Evolutionary conservation across 768 basidiomycete species (phyloP), one percentile per base, ranked within the genome.

Genomic region (Suillus cothurnatus): DNA sequence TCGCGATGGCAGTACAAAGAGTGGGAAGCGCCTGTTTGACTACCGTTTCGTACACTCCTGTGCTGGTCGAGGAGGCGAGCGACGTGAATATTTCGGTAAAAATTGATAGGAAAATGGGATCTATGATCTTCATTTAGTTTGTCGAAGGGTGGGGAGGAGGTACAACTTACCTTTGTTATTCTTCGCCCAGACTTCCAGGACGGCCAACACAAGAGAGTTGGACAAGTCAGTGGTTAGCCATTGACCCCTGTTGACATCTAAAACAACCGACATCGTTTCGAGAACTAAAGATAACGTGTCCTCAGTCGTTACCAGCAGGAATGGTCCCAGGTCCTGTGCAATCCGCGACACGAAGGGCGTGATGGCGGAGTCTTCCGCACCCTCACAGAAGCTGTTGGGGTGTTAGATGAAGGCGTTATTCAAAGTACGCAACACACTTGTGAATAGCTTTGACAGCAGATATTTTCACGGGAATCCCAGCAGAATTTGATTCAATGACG

Each of bases 401-500:
- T 15, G 69, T 72, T 21, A 74, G 39, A 28, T 41, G 19, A 11
- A 7, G 9, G 26, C 14, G 12, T 12, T n/a, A 61, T 32, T 1
- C 8, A 23, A 38, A 41, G 28, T 50, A n/a, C 50, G 64, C 41
- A 21, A 74, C 88, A 64, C 71, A 98, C 97, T 98, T 96, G 71
- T 93, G 89, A 45, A 98, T 84, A 3, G 97, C 95, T 76, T 94
- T 93, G 32, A 99, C 91, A 12, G 97, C 96, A 1, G 94, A 96
- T 6, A 98, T 83, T 77, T 98, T 99, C 71, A 98, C 91, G 0
- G 94, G 92, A n/a, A 95, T 82, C 32, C 86, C 85, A 4, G 91
- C 87, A 31, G 86, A 85, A 26, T 73, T 70, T 0, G 88, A 85
- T 76, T 96, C 94, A 11, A 99, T 84, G 11, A 93, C 95, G 61